Evolutionary conservation across 805 yeast genomes (phyloP).

Genomic region (Kluyveromyces siamensis): DNA sequence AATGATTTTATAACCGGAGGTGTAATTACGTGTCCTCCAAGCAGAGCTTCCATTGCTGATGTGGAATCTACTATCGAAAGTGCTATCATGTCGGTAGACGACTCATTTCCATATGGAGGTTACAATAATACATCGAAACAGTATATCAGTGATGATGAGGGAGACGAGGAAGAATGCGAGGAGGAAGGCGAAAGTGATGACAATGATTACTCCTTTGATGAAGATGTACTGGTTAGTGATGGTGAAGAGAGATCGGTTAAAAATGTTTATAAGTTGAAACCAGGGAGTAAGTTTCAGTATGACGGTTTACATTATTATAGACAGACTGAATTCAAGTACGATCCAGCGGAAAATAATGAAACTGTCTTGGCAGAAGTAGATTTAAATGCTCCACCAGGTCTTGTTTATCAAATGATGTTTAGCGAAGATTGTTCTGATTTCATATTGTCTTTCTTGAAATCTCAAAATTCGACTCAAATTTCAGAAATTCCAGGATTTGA

Average conservation of each 20-base stretch:
- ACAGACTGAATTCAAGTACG: constrained; percentile 43
- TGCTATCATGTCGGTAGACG: constrained; percentile 40
- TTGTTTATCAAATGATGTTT: constrained; percentile 59
- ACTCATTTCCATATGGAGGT: constrained; percentile 11
- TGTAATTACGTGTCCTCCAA: constrained; percentile 12
- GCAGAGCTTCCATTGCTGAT: constrained; percentile 20
- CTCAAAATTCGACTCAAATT: constrained; percentile 32
- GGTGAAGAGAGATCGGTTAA: constrained; percentile 8
- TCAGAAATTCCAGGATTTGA: constrained; percentile 27
- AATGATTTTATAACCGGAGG: constrained; percentile 2
- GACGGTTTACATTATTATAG: constrained; percentile 60
- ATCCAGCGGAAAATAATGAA: constrained; percentile 40
- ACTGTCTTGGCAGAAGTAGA: constrained; percentile 42
- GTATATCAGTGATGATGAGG: constrained; percentile 6
- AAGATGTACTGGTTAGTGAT: constrained; percentile 9
- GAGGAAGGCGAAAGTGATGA: constrained; percentile 9
- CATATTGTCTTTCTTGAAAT: constrained; percentile 33
- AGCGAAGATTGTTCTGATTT: constrained; percentile 45
- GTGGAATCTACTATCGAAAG: constrained; percentile 23
- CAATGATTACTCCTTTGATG: constrained; percentile 19
- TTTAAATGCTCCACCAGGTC: constrained; percentile 68
- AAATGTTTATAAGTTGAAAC: constrained; percentile 30
- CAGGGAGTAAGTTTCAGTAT: constrained; percentile 34
- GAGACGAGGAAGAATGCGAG: constrained; percentile 12
- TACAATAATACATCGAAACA: constrained; percentile 2